Conservation (phyloP, 2,329 filamentous ascomycete species). For the Scopulariopsis brevicaulis region DNA sequence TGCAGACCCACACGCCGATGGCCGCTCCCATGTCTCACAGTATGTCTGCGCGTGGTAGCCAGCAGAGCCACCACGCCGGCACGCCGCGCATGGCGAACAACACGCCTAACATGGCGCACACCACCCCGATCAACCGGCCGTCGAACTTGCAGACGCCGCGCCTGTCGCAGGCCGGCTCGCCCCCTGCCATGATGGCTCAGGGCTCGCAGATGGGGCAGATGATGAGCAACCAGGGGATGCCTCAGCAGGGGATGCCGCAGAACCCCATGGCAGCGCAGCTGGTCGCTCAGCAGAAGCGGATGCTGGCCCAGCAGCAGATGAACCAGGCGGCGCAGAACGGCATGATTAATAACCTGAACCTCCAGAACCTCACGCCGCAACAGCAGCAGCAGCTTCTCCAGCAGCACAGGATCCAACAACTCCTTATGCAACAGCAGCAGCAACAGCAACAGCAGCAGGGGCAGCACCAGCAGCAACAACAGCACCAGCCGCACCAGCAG, state of each 20-base stretch:
- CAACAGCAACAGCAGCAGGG: conserved; percentile 14
- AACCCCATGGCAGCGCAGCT: conserved; percentile 32
- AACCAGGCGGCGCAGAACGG: conserved; percentile 23
- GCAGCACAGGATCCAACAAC: conserved; percentile 10
- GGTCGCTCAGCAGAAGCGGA: conserved; percentile 28
- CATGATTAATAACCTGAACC: conserved; percentile 18
- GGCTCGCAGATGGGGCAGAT: conserved; percentile 41
- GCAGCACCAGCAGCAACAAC: conserved; percentile 25
- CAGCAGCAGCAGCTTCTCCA: conserved; percentile 19
- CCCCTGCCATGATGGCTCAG: conserved; percentile 46
- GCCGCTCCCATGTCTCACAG: conserved; percentile 47
- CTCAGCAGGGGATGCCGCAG: conserved; percentile 22
- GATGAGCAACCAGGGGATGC: conserved; percentile 34
- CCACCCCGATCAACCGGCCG: conserved; percentile 44
- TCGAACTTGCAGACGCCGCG: conserved; percentile 45
- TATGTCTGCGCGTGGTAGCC: conserved; percentile 54
- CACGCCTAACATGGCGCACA: conserved; percentile 49
- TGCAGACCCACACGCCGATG: conserved; percentile 46
- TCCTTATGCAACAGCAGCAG: conserved; percentile 9
- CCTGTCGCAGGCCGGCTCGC: conserved; percentile 51
- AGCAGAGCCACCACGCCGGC: conserved; percentile 53
- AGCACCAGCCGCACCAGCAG: conserved; percentile 19
- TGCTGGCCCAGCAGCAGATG: conserved; percentile 26
- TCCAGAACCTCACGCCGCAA: conserved; percentile 21
- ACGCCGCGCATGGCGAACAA: conserved; percentile 51